Evolutionary conservation across 805 yeast genomes (phyloP).

Genomic region (Grigorovia yakushimaensis): DNA sequence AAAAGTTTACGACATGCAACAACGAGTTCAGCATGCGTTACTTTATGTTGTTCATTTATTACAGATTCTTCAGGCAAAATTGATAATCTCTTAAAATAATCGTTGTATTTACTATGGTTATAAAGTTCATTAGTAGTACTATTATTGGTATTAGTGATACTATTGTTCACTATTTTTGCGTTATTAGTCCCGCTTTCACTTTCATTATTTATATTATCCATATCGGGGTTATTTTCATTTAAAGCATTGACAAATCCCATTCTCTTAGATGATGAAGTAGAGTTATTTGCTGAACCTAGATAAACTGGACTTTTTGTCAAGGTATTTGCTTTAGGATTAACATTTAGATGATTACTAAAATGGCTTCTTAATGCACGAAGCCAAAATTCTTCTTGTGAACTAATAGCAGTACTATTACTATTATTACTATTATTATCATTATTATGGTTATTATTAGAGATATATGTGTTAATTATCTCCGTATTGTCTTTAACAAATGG

Average conservation of each 20-base stretch:
- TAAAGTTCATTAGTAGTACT: slow-evolving; percentile 15
- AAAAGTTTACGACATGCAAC: slow-evolving; percentile 46
- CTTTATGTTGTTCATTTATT: slow-evolving; percentile 16
- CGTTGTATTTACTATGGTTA: slow-evolving; percentile 39
- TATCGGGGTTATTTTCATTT: neutral
- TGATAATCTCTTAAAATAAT: slow-evolving; percentile 56
- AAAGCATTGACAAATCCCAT: slow-evolving; percentile 45
- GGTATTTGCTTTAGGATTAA: neutral
- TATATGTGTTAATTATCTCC: slow-evolving; percentile 29
- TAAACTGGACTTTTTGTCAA: neutral
- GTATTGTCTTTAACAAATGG: slow-evolving; percentile 46
- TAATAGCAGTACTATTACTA: slow-evolving; percentile 23
- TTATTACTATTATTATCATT: neutral
- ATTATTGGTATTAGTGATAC: neutral
- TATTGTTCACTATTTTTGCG: neutral
- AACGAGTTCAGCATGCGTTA: slow-evolving; percentile 26
- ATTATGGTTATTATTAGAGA: slow-evolving; percentile 21
- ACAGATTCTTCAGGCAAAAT: slow-evolving; percentile 44
- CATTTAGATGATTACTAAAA: slow-evolving; percentile 9
- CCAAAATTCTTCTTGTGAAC: slow-evolving; percentile 33
- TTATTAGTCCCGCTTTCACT: neutral
- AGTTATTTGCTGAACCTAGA: slow-evolving; percentile 6
- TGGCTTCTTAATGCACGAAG: slow-evolving; percentile 23
- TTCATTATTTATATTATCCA: neutral
- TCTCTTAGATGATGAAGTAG: slow-evolving; percentile 51